Evolutionary conservation across 1,284 basidiomycete species (phyloP).

Genomic region (Lentinula novae-zelandiae): DNA sequence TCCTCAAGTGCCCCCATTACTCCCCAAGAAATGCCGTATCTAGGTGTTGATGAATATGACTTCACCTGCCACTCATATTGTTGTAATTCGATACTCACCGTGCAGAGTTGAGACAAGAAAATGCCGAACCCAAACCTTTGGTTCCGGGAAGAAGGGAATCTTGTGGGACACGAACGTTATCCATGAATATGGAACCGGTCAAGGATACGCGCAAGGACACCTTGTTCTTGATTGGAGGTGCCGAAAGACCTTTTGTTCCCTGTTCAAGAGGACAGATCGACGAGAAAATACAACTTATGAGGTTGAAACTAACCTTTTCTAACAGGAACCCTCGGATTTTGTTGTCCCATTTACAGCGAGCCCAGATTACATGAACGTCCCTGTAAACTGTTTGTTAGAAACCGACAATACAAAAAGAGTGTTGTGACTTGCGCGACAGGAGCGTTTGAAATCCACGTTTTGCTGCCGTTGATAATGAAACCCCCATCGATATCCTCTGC

Average conservation of each 20-base stretch:
- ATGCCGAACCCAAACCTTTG: conserved; percentile 77
- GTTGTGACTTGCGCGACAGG: conserved; percentile 68
- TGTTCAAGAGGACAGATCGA: conserved; percentile 24
- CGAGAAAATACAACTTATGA: background rate
- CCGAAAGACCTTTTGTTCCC: conserved; percentile 81
- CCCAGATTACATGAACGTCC: conserved; percentile 91
- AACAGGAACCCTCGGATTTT: conserved; percentile 91
- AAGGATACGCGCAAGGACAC: conserved; percentile 85
- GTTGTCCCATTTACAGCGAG: conserved; percentile 90
- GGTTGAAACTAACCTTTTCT: conserved; percentile 62
- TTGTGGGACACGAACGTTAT: conserved; percentile 70
- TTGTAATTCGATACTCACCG: conserved; percentile 37
- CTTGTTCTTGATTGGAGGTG: conserved; percentile 92
- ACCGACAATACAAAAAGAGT: conserved; percentile 2
- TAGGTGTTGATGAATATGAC: conserved; percentile 20
- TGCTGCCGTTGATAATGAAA: conserved; percentile 85
- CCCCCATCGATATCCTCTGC: conserved; percentile 85
- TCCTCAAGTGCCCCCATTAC: conserved; percentile 95
- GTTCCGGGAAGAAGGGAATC: conserved; percentile 76
- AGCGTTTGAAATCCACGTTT: conserved; percentile 96
- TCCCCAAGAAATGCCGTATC: conserved; percentile 90
- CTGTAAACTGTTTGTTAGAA: conserved; percentile 31
- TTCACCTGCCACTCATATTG: background rate
- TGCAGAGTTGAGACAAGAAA: conserved; percentile 90
- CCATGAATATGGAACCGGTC: conserved; percentile 94